A percentile compares a stretch with the other conserved stretches of the same genome.
Conservation (phyloP, 805 yeast species). For the Nakazawaea laoshanensis region DNA sequence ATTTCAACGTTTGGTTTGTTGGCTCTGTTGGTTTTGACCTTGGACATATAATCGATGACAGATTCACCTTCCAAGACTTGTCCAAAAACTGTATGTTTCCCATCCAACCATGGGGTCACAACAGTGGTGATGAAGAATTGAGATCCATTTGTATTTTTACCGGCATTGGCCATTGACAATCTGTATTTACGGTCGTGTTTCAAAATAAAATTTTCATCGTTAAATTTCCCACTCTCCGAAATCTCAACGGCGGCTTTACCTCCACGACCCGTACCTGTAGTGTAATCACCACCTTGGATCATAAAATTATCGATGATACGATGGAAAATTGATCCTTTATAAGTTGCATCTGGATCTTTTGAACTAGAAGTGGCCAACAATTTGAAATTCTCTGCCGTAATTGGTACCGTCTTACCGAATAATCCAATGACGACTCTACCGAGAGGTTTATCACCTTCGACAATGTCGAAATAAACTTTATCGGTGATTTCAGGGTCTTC, state of each 20-base stretch:
- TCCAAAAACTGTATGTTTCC: constrained; percentile 94
- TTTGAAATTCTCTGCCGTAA: constrained; percentile 84
- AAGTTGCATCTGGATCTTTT: constrained; percentile 62
- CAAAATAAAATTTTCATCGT: constrained; percentile 59
- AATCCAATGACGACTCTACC: constrained; percentile 86
- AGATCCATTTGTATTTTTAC: constrained; percentile 79
- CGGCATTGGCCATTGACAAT: constrained; percentile 76
- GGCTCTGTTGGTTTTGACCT: constrained; percentile 56
- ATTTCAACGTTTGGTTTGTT: constrained; percentile 68
- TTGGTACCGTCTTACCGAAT: constrained; percentile 80
- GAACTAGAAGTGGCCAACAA: constrained; percentile 69
- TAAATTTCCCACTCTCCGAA: constrained; percentile 64
- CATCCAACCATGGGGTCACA: constrained; percentile 85
- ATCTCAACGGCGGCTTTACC: constrained; percentile 32
- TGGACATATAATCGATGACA: constrained; percentile 67
- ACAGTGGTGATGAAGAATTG: constrained; percentile 95
- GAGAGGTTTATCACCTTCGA: constrained; percentile 65
- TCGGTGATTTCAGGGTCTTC: constrained; percentile 56
- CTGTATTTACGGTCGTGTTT: constrained; percentile 65
- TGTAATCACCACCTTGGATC: constrained; percentile 81
- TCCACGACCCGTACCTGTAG: constrained; percentile 61
- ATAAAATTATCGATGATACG: constrained; percentile 64
- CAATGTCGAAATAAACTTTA: constrained; percentile 78
- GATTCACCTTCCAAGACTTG: constrained; percentile 87
- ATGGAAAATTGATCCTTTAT: constrained; percentile 59